These are phyloP conservation scores for Psilocybe cyanescens DNA, from an alignment of 768 basidiomycete species.

Conservation along the genomic window DNA sequence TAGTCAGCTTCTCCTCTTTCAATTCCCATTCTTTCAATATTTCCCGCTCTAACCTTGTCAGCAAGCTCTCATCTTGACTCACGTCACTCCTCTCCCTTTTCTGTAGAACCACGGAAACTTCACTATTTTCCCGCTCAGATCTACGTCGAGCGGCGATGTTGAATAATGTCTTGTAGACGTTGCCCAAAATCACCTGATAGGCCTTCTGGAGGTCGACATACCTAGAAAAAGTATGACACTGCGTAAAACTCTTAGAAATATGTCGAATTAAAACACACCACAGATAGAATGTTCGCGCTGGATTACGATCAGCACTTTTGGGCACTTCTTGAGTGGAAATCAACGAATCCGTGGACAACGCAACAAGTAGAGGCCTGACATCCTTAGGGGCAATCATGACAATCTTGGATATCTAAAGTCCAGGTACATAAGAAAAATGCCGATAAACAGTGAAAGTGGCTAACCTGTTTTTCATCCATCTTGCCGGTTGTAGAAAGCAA, in stretches of 20 bases:
- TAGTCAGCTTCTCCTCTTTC: constrained; percentile 72
- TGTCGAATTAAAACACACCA: constrained; percentile 57
- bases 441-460: constrained; percentile 19
- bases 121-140: constrained; percentile 70
- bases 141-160: constrained; percentile 80
- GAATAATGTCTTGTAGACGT: constrained; percentile 88
- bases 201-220: constrained; percentile 87
- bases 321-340: constrained; percentile 95
- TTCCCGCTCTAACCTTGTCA: constrained; percentile 79
- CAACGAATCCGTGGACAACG: constrained; percentile 78
- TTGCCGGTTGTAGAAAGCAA: constrained; percentile 83
- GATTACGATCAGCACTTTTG: constrained; percentile 87
- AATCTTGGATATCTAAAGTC: constrained; percentile 81
- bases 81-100: constrained; percentile 86
- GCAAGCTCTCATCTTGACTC: constrained; percentile 68
- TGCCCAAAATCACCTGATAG: constrained; percentile 74
- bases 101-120: constrained; percentile 72
- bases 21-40: constrained; percentile 74
- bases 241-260: not conserved
- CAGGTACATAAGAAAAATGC: not conserved
- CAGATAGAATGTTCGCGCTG: constrained; percentile 87
- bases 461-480: constrained; percentile 92
- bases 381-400: constrained; percentile 93
- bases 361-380: constrained; percentile 78
- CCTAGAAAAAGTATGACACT: constrained; percentile 47